phyloP scores from a whole-genome alignment of 495 filamentous ascomycete genomes.

The Xylaria nigripes region DNA sequence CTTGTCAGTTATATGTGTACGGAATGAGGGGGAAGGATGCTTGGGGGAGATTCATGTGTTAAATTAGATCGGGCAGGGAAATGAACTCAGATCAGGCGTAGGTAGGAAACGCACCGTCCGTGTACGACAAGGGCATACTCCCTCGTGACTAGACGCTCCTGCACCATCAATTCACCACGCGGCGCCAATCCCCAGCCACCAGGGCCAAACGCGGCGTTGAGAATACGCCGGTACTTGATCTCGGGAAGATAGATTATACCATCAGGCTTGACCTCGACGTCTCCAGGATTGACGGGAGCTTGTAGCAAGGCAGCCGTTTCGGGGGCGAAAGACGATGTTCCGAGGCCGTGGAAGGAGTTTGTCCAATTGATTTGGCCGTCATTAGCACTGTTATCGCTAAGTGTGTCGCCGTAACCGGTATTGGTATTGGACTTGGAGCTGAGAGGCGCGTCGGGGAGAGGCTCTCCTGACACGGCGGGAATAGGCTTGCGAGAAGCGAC shows the following conservation, averaged over 20 bases:
- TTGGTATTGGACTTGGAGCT: neutral
- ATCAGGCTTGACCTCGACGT: slow-evolving; percentile 94
- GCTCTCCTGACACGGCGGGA: slow-evolving; percentile 15
- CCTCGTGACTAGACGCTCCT: slow-evolving; percentile 76
- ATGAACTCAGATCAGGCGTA: neutral
- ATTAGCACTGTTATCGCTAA: neutral
- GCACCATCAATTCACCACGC: slow-evolving; percentile 83
- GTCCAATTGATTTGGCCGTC: slow-evolving; percentile 71
- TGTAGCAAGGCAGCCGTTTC: slow-evolving; percentile 68
- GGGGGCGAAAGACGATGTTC: slow-evolving; percentile 61
- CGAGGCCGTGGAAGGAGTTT: slow-evolving; percentile 83
- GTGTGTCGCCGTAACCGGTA: neutral
- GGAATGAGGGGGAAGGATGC: neutral
- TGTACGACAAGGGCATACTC: slow-evolving; percentile 90
- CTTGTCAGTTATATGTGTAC: neutral
- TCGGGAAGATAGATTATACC: slow-evolving; percentile 94
- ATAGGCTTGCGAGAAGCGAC: slow-evolving; percentile 11
- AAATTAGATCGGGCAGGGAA: neutral
- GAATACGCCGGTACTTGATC: slow-evolving; percentile 93
- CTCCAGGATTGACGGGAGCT: slow-evolving; percentile 55
- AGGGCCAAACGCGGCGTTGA: slow-evolving; percentile 88
- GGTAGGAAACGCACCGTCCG: slow-evolving; percentile 59
- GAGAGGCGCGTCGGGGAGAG: slow-evolving; percentile 6
- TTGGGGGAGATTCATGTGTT: neutral
- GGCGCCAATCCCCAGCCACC: slow-evolving; percentile 94